Evolutionary conservation across 2,329 filamentous ascomycete species (phyloP).

Genomic region (Paraphaeosphaeria sporulosa): DNA sequence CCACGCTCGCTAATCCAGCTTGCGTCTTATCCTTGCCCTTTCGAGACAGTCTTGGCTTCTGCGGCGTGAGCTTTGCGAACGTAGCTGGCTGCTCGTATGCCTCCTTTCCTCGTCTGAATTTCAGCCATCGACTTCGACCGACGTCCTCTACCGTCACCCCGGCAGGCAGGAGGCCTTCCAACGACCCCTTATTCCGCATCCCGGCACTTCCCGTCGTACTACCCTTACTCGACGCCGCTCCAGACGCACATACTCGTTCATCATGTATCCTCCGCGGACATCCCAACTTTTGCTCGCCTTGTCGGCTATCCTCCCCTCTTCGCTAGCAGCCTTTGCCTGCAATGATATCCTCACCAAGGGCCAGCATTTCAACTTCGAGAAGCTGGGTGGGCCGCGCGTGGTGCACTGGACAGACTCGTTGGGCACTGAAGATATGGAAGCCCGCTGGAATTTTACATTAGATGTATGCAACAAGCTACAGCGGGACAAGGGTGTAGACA

Average conservation of each 20-base stretch:
- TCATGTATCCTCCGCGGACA: constrained; percentile 40
- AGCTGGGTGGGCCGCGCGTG: constrained; percentile 72
- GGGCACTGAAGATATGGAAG: constrained; percentile 57
- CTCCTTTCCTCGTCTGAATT: constrained; percentile 15
- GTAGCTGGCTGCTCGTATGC: constrained; percentile 11
- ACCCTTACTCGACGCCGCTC: no score
- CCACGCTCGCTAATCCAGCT: background rate
- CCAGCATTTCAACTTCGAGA: constrained; percentile 69
- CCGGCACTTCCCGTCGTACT: no score
- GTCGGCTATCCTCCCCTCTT: constrained; percentile 36
- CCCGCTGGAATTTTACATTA: constrained; percentile 82
- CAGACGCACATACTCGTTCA: constrained; percentile 15
- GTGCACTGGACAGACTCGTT: constrained; percentile 63
- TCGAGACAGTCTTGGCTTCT: background rate
- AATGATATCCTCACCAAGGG: constrained; percentile 66
- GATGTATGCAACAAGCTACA: constrained; percentile 76
- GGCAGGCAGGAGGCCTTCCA: background rate
- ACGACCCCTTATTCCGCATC: no score
- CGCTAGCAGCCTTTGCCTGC: constrained; percentile 65
- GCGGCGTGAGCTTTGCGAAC: background rate
- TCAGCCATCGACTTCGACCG: constrained; percentile 6
- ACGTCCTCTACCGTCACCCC: background rate
- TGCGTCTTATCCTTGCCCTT: constrained; percentile 2
- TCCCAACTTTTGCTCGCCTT: constrained; percentile 31
- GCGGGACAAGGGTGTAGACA: constrained; percentile 61